Conservation (phyloP, 768 basidiomycete species). For the Hemileccinum impolitum region DNA sequence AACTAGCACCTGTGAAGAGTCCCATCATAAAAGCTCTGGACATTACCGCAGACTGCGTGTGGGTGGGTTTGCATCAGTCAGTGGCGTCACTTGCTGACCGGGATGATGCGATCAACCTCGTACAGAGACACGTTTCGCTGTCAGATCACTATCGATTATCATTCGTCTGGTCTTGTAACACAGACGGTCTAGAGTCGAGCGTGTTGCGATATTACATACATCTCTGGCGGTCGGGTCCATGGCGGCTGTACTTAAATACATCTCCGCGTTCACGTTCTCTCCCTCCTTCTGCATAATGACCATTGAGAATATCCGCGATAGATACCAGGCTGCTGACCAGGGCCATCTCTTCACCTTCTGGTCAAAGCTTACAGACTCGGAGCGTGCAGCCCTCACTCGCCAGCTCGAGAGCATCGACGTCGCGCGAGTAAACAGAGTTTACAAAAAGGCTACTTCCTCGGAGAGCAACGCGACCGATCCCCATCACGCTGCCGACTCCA, state of each 20-base stretch:
- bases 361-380: constrained; percentile 59
- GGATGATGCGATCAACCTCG: not conserved
- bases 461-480: constrained; percentile 52
- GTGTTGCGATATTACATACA: constrained; percentile 7
- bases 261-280: not conserved
- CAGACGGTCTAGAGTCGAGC: not conserved
- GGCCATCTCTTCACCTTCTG: constrained; percentile 89
- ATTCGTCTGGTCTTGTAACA: too few species aligned
- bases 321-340: constrained; percentile 81
- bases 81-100: too few species aligned
- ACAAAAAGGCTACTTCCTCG: constrained; percentile 65
- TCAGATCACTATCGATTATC: not conserved
- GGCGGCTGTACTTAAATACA: too few species aligned
- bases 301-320: constrained; percentile 51
- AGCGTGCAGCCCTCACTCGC: constrained; percentile 57
- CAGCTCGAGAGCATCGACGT: constrained; percentile 85
- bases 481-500: constrained; percentile 43
- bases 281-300: constrained; percentile 39
- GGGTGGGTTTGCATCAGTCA: too few species aligned
- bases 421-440: constrained; percentile 88
- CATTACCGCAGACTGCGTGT: too few species aligned
- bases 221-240: too few species aligned
- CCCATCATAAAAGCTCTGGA: too few species aligned
- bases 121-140: not conserved
- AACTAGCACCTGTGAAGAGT: too few species aligned